Percentiles rank a stretch among this genome's conserved stretches.
Evolutionary conservation across 257 asterid genomes (phyloP).

Genomic region (Echites panduratus): DNA sequence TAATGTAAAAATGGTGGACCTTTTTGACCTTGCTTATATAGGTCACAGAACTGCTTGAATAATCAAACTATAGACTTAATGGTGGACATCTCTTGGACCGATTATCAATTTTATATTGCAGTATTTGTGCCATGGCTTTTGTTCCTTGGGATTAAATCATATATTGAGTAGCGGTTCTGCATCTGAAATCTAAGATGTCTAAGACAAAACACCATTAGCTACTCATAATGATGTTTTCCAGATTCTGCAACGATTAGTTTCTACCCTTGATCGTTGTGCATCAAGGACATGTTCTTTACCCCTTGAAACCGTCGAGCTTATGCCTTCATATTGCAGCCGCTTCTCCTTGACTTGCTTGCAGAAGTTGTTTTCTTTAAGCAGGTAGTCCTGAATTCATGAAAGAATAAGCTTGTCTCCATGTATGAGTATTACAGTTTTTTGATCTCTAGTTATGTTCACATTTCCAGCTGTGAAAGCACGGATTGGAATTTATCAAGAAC

Average conservation of each 20-base stretch:
- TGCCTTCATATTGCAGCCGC: slow-evolving; percentile 97
- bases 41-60: background rate
- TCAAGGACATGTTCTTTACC: slow-evolving; percentile 94
- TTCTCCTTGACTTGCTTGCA: slow-evolving; percentile 94
- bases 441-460: slow-evolving; percentile 23
- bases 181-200: background rate
- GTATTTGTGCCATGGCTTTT: background rate
- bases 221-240: slow-evolving; percentile 27
- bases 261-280: slow-evolving; percentile 94
- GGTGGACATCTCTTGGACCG: background rate
- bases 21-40: background rate
- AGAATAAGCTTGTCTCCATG: background rate
- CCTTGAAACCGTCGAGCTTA: slow-evolving; percentile 82
- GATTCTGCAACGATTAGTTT: slow-evolving; percentile 66
- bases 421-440: slow-evolving; percentile 4
- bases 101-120: background rate
- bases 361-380: slow-evolving; percentile 81
- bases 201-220: background rate
- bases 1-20: background rate
- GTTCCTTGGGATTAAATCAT: background rate
- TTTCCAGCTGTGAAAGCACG: slow-evolving; percentile 48
- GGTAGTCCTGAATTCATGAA: slow-evolving; percentile 34
- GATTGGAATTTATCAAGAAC: slow-evolving; percentile 57
- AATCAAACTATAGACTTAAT: background rate
- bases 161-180: background rate